Base-by-base conservation (phyloP, 2,329 filamentous ascomycete genomes). In the Claviceps capensis region DNA sequence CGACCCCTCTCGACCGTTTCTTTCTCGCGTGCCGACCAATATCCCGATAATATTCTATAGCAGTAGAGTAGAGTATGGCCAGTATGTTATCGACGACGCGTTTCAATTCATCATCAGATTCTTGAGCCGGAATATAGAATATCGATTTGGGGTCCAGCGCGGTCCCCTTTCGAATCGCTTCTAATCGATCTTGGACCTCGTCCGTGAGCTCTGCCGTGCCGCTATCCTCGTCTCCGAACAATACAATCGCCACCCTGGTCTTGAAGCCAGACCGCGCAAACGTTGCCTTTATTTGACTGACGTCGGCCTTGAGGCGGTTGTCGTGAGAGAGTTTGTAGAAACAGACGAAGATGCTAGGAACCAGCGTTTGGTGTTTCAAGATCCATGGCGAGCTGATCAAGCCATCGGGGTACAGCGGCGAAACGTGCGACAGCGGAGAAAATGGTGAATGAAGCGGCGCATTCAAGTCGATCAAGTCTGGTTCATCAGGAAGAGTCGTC, bases 41-140 rank as follows among this genome's bases (percentile, higher is more conserved):
- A 60, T 98, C 91, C 46, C 90, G 78, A 65, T 97, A 97, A 67
- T 96, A 95, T 60, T 98, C 93, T 46, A 91, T 72, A 19, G 87
- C 82, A 19, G 82, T 74, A 1, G 83, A 80, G 54, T 91, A 88
- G 45, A 96, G 67, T 1, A 83, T 78, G 2, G 79, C 73, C 47
- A 96, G 73, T 42, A 95, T 78, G 49, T 79, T 85, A 51, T 84
- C 81, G 0, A 85, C 81, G 57, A 91, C 88, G 7, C 82, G 79
- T 54, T 81, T 77, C 22, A 94, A 69, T 62, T 95, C 88, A 1
- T 79, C 75, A 2, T 76, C 71, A 4, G 87, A 85, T 7, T 83
- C 81, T 59, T 84, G 81, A 0, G 86, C 81, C 1, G 88, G 85
- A 14, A 95, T 75, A 60, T 93, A 88, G 65, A 95, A 95, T 34